phyloP scores from a whole-genome alignment of 164 flowering plant species.

The Piper longum region DNA sequence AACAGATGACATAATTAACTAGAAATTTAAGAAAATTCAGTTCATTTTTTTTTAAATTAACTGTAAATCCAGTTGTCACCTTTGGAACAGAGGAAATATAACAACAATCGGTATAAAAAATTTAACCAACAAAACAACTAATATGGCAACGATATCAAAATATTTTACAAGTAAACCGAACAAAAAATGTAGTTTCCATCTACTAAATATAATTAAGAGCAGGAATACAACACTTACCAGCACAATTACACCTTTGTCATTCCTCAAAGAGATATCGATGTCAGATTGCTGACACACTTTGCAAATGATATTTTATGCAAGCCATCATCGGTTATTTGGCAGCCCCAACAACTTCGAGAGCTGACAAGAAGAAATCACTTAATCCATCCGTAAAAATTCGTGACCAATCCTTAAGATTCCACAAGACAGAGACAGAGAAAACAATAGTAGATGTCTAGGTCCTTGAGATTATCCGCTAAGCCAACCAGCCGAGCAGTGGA shows the following conservation, averaged over 20 bases:
- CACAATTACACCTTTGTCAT: conserved; percentile 65
- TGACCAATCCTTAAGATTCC: background rate
- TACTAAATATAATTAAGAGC: background rate
- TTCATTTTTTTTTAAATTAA: too few species aligned
- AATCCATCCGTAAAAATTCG: background rate
- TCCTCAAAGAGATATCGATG: conserved; percentile 93
- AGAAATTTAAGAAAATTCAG: too few species aligned
- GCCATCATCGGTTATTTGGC: conserved; percentile 87
- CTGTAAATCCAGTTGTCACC: too few species aligned
- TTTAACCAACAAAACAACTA: too few species aligned
- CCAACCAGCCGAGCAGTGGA: conserved; percentile 63
- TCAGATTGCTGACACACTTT: conserved; percentile 66
- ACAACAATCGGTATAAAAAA: too few species aligned
- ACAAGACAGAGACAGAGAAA: background rate
- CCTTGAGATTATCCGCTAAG: conserved; percentile 61
- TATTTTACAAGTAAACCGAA: too few species aligned
- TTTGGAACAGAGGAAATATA: too few species aligned
- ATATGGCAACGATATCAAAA: too few species aligned
- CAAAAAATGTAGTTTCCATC: background rate
- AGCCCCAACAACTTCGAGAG: conserved; percentile 90
- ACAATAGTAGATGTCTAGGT: conserved; percentile 64
- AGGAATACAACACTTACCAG: conserved; percentile 36
- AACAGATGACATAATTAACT: too few species aligned
- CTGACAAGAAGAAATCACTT: conserved; percentile 22
- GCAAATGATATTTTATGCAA: conserved; percentile 56